Percentiles rank a stretch among this genome's conserved stretches.
These are phyloP conservation scores for Stygiomarasmius scandens DNA, from an alignment of 1,284 basidiomycete species.

Conservation along the genomic window DNA sequence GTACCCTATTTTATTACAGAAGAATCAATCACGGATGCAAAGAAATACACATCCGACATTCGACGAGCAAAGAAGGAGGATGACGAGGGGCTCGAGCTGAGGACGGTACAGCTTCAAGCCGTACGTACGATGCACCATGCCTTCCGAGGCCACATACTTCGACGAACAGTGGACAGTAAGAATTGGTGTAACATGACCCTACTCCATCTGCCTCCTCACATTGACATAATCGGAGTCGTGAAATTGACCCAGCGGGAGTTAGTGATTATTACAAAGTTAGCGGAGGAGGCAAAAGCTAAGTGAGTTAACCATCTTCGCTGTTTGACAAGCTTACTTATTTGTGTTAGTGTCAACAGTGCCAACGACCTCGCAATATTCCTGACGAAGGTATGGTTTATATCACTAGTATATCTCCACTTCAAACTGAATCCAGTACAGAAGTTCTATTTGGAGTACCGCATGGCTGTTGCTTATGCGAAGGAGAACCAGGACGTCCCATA, in stretches of 20 bases:
- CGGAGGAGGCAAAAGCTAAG: constrained; percentile 22
- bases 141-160: constrained; percentile 23
- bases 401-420: constrained; percentile 3
- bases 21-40: constrained; percentile 22
- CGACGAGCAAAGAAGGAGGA: constrained; percentile 24
- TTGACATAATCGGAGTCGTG: constrained; percentile 19
- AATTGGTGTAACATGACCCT: constrained; percentile 19
- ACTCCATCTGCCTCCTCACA: constrained; percentile 25
- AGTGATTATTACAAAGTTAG: constrained; percentile 20
- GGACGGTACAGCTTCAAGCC: constrained; percentile 13
- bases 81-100: constrained; percentile 13
- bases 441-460: constrained; percentile 23
- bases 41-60: constrained; percentile 20
- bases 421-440: constrained; percentile 21
- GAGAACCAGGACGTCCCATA: constrained; percentile 10
- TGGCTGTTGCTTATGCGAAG: constrained; percentile 19
- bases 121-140: constrained; percentile 22
- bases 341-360: constrained; percentile 14
- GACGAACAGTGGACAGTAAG: constrained; percentile 22
- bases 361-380: constrained; percentile 22
- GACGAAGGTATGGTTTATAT: constrained; percentile 20
- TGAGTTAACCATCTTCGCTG: constrained; percentile 15
- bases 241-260: constrained; percentile 24
- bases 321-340: neutral
- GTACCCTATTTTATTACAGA: constrained; percentile 28